Percentiles rank a stretch among this genome's conserved stretches.
Evolutionary conservation across 1,284 basidiomycete species (phyloP).

Genomic region (Malassezia brasiliensis): DNA sequence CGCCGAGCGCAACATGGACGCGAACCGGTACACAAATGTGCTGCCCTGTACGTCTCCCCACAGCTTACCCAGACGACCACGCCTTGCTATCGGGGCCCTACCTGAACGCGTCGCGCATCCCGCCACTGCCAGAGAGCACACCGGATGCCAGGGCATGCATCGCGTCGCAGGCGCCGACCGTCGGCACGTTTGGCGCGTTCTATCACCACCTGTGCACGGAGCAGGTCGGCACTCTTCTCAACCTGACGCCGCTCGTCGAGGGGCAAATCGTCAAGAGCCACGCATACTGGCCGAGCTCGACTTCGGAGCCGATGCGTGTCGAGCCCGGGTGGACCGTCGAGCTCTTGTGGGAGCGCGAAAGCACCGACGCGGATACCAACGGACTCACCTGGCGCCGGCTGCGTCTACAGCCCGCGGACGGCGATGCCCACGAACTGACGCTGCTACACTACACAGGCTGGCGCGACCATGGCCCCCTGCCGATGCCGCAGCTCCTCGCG

Average conservation of each 20-base stretch:
- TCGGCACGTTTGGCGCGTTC: slow-evolving; percentile 81
- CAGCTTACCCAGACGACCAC: slow-evolving; percentile 23
- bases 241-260: slow-evolving; percentile 40
- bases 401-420: not conserved
- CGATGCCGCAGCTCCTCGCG: slow-evolving; percentile 25
- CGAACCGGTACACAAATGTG: slow-evolving; percentile 16
- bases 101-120: slow-evolving; percentile 34
- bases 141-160: slow-evolving; percentile 60
- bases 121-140: slow-evolving; percentile 15
- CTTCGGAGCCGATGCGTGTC: slow-evolving; percentile 12
- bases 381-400: not conserved
- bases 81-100: slow-evolving; percentile 29
- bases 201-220: slow-evolving; percentile 48
- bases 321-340: not conserved
- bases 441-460: slow-evolving; percentile 66
- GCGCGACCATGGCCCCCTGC: slow-evolving; percentile 72
- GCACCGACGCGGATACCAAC: not conserved
- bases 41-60: slow-evolving; percentile 2
- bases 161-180: slow-evolving; percentile 86
- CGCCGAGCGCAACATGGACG: not conserved
- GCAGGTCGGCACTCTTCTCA: slow-evolving; percentile 26
- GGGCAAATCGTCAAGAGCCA: slow-evolving; percentile 33
- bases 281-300: slow-evolving; percentile 37
- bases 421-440: slow-evolving; percentile 49
- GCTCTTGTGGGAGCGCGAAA: not conserved